Percentiles rank a stretch among this genome's conserved stretches.
Evolutionary conservation across 2,329 filamentous ascomycete genomes (phyloP).

Genomic region (Mycosphaerella sp.): DNA sequence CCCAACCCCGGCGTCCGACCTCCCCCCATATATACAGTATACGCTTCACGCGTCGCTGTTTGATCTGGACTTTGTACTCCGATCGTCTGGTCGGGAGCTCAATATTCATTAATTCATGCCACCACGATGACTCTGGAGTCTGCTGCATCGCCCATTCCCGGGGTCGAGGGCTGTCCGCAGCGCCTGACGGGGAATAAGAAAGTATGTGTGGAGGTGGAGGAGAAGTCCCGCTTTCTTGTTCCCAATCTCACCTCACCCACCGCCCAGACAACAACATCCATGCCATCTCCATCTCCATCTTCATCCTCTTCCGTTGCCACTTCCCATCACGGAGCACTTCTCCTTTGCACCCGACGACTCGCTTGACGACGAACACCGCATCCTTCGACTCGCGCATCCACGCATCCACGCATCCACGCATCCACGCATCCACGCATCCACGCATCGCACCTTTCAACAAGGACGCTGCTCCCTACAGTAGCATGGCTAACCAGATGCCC

Average conservation of each 20-base stretch:
- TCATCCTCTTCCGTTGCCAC: neutral
- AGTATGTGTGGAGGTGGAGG: neutral
- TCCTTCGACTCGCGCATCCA: neutral
- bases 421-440: constrained; percentile 10
- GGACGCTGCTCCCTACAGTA: constrained; percentile 23
- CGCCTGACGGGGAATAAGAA: constrained; percentile 9
- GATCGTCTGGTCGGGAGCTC: neutral
- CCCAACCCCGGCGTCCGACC: too few species aligned
- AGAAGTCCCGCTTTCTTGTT: neutral
- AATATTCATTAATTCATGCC: too few species aligned
- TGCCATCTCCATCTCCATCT: neutral
- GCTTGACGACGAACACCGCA: neutral
- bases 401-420: constrained; percentile 5
- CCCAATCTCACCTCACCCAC: neutral
- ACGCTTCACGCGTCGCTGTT: too few species aligned
- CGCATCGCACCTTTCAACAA: constrained; percentile 34
- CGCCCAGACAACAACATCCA: neutral
- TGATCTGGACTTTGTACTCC: too few species aligned
- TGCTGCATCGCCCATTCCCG: too few species aligned
- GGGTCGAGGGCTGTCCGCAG: constrained; percentile 1
- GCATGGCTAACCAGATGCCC: constrained; percentile 29
- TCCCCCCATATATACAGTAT: too few species aligned
- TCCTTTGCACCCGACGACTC: too few species aligned
- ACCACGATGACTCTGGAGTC: too few species aligned
- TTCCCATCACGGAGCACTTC: too few species aligned